phyloP scores from a whole-genome alignment of 176 grass and related monocot species.

The bread wheat (Triticum aestivum) region DNA sequence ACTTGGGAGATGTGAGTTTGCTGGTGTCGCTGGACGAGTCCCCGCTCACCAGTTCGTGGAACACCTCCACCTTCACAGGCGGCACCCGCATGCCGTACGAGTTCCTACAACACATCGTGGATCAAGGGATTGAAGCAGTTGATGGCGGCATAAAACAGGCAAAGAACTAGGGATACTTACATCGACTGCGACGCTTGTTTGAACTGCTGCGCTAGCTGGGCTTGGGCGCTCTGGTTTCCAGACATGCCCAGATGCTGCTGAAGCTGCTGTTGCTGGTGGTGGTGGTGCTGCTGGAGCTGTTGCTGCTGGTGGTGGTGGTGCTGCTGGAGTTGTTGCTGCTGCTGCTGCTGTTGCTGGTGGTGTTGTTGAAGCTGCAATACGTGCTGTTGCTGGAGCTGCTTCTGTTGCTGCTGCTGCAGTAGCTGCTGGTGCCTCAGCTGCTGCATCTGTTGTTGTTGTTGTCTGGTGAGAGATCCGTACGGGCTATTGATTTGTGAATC shows the following conservation, averaged over 20 bases:
- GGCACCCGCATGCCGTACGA: constrained; percentile 63
- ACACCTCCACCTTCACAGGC: constrained; percentile 84
- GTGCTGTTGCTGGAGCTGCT: constrained; percentile 44
- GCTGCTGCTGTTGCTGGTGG: constrained; percentile 31
- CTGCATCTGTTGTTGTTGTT: constrained; percentile 55
- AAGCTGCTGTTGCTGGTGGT: background rate
- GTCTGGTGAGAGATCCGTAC: constrained; percentile 42
- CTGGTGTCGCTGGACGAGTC: constrained; percentile 62
- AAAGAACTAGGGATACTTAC: constrained; percentile 42
- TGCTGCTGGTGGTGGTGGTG: constrained; percentile 26
- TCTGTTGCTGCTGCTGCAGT: constrained; percentile 46
- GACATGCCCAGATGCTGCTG: constrained; percentile 35
- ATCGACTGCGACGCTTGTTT: constrained; percentile 58
- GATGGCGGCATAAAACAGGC: background rate
- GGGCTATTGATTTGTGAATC: constrained; percentile 58
- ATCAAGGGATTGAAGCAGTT: background rate
- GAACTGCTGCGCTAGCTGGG: constrained; percentile 62
- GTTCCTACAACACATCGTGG: constrained; percentile 44
- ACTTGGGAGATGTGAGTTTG: constrained; percentile 76
- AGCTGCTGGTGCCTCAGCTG: constrained; percentile 50
- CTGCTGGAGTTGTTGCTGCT: constrained; percentile 1
- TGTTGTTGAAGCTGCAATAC: constrained; percentile 34
- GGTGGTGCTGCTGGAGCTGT: background rate
- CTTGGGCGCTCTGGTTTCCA: constrained; percentile 47
- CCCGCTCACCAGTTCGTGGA: constrained; percentile 71